Base-by-base conservation (phyloP, 192 early-diverging fungal species). In the Spizellomyces sp. region DNA sequence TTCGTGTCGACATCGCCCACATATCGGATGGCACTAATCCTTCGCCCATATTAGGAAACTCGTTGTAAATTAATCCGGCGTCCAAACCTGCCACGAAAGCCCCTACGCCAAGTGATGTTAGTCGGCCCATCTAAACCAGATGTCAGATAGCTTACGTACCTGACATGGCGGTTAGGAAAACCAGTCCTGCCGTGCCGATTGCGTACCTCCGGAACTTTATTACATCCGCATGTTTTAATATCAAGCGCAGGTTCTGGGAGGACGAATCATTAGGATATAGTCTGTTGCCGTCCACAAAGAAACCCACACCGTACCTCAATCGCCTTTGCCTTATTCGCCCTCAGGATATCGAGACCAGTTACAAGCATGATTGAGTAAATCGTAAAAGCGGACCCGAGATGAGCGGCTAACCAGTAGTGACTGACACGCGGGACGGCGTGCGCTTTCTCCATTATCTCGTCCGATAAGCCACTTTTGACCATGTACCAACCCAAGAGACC, bases 401-500 rank as follows among this genome's bases (percentile, higher is more conserved):
- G 96, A 6, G 95, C 92, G 0, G 93, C 88, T 45, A 99, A 84
- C 69, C 96, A 90, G 78, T 96, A 97, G 74, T 97, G 96, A 62
- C 91, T 93, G 43, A 99, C 96, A 44, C 96, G 88, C 3, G 96
- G 95, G 5, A 94, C 89, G 10, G 90, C 86, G 46, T 92, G 89
- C 14, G 91, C 87, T 7, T 87, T 86, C 62, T 90, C 83, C 73
- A 93, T 80, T 43, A 96, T 78, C 71, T 93, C 90, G 55, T 93
- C 83, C 19, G 90, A 87, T 8, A 99, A 82, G 12, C 96, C 96
- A 67, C 92, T 94, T 47, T 93, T 89, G 21, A 99, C 96, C 96
- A 99, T 99, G 76, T 93, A 96, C 96, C 96, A 99, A 64, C 96
- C 96, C 73, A 99, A 84, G 10, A 90, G 83, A 43, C 96, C 96